Evolutionary conservation across 2,329 filamentous ascomycete genomes (phyloP).

Genomic region (Lecanicillium sp.): DNA sequence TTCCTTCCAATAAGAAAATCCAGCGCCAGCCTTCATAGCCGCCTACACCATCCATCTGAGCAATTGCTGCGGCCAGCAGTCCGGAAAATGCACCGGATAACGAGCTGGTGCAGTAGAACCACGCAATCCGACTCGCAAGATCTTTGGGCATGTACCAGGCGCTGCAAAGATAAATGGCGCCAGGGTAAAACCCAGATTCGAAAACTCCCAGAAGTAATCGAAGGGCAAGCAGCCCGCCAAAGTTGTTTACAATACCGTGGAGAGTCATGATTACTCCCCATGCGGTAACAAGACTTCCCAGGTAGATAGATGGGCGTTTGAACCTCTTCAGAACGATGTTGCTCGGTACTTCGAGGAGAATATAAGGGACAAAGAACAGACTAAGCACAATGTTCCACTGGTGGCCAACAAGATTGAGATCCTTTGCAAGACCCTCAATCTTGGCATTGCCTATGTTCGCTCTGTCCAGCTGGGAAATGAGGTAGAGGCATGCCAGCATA

Average conservation of each 20-base stretch:
- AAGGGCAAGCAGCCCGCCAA: constrained; percentile 17
- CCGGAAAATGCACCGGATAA: constrained; percentile 41
- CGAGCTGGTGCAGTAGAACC: constrained; percentile 17
- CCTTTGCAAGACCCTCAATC: constrained; percentile 29
- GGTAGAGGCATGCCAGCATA: constrained; percentile 49
- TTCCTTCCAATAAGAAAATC: constrained; percentile 50
- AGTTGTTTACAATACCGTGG: constrained; percentile 19
- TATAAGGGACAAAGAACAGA: constrained; percentile 53
- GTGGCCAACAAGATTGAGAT: constrained; percentile 38
- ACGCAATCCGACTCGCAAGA: constrained; percentile 17
- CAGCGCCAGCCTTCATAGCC: constrained; percentile 50
- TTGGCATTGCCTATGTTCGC: constrained; percentile 46
- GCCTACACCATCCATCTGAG: constrained; percentile 23
- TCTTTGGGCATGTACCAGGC: constrained; percentile 23
- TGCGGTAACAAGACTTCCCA: constrained; percentile 55
- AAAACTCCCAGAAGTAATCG: constrained; percentile 22
- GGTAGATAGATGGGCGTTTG: constrained; percentile 51
- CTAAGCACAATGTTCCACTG: constrained; percentile 50
- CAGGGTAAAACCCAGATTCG: constrained; percentile 26
- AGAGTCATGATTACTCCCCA: constrained; percentile 23
- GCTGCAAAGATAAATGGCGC: constrained; percentile 18
- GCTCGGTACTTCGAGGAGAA: constrained; percentile 53
- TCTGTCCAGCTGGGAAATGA: constrained; percentile 49
- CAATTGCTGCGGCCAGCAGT: constrained; percentile 13
- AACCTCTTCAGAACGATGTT: constrained; percentile 59